Evolutionary conservation across 805 yeast species (phyloP), one percentile per base, ranked within the genome.

Genomic region (Ogataea populi-albae): DNA sequence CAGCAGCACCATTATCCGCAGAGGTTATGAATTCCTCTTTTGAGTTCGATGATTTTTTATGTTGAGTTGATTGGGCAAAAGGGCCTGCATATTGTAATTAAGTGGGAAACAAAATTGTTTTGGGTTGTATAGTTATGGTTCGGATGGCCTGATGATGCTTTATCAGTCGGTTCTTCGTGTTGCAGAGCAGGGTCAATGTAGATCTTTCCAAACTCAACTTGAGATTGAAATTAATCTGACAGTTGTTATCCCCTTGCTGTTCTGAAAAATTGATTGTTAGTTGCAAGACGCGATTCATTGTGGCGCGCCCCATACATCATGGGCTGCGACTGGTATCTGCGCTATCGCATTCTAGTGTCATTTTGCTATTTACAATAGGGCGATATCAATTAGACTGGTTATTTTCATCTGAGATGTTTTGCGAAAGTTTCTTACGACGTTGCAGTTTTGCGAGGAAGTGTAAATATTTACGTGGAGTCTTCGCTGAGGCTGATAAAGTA

Each of bases 1-100:
- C 65, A 35, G 66, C 66, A 61, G 66, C 65, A 59, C 66, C 66
- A 59, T 59, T 61, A 53, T 45, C 54, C 43, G 46, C 64, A 47
- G 58, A 46, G 52, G 42, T 32, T 33, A 40, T 35, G 23, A 41
- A 48, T 30, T 42, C 43, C 46, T 54, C 62, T 44, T 59, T 53
- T 45, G 61, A 52, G 38, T 52, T 61, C 41, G 64, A 57, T 24
- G 63, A 59, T 38, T 56, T 55, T 29, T 35, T 47, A 39, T 40
- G 45, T 8, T 49, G 32, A 35, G 26, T 22, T 23, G 17, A 24
- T 30, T 15, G 23, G 21, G 38, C 38, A 7, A 24, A 26, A 20
- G 18, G 25, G 26, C 32, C 26, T 32, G 20, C 29, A 35, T 30
- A 29, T 34, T 34, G 7, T 26, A 26, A 7, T n/a, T 34, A n/a